Base-by-base conservation (phyloP, 2,329 filamentous ascomycete genomes). In the Pseudogymnoascus sp. region DNA sequence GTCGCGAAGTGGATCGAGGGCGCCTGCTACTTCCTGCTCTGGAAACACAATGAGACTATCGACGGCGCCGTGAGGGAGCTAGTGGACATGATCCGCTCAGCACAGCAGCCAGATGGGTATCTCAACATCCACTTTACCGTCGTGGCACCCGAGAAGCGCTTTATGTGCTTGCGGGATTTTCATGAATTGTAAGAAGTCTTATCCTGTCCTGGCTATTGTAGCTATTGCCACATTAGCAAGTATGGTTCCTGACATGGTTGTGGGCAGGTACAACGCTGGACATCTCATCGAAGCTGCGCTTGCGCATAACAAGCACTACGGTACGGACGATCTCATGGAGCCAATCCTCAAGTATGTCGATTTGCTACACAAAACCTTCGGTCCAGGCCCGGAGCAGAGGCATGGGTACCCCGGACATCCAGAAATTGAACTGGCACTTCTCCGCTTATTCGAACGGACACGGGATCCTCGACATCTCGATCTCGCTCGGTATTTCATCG, bases 111-210 rank as follows among this genome's bases (percentile, higher is more conserved):
- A 1, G 85, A 87, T 68, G 85, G 85, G 0, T 88, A 87, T 68
- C 69, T 88, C 21, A 87, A 87, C 68, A 80, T 86, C 6, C 83
- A 87, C 68, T 87, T 82, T 65, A 85, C 82, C 0, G 80, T 87
- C 0, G 81, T 85, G 1, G 81, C 82, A 47, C 82, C 82, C 0
- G 77, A 74, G 0, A 80, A 81, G 61, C 71, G 83, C 7, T 87
- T 82, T 75, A 78, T 80, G 0, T 86, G 87, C 67, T 66, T 87
- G 6, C 72, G 82, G 59, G 85, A 87, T 70, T 79, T 85, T 74
- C 84, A 87, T 73, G 84, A 86, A 71, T 72, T 87, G 76, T 83
- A 74, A 33, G 47, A 56, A 72, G 76, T 72, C 53, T 66, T 59
- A 10, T 16, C 47, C 33, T 21, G 11, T 21, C 47, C 33, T 21